phyloP scores from a whole-genome alignment of 2,329 filamentous ascomycete species.

The Dryadomyces quercus-mongolicae region DNA sequence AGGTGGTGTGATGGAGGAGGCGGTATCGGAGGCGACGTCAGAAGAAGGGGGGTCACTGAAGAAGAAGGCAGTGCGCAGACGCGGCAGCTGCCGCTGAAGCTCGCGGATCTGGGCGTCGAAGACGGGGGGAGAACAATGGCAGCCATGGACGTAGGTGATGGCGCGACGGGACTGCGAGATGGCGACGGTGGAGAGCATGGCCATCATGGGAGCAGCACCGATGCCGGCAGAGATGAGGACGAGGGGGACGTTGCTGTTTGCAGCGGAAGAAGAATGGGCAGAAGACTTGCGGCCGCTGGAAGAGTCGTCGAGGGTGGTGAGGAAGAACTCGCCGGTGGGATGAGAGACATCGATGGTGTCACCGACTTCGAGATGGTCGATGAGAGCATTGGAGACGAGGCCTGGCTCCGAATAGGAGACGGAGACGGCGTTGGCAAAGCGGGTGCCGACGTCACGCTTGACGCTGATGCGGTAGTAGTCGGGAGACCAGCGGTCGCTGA shows the following conservation, averaged over 20 bases:
- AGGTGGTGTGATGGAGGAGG: not conserved
- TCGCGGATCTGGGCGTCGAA: conserved; percentile 40
- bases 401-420: conserved; percentile 42
- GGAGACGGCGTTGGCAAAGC: conserved; percentile 27
- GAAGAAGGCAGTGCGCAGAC: conserved; percentile 33
- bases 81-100: conserved; percentile 23
- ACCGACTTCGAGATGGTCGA: conserved; percentile 48
- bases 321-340: conserved; percentile 50
- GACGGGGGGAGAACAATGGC: conserved; percentile 34
- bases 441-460: conserved; percentile 50
- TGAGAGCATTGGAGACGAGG: conserved; percentile 57
- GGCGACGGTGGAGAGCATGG: conserved; percentile 45
- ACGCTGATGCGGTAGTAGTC: conserved; percentile 55
- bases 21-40: not conserved
- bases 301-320: conserved; percentile 32
- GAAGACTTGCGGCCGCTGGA: conserved; percentile 12
- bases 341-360: conserved; percentile 54
- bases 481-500: conserved; percentile 50
- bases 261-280: conserved; percentile 3
- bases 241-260: conserved; percentile 30
- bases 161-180: conserved; percentile 31
- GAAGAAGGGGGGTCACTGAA: conserved; percentile 27
- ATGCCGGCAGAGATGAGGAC: conserved; percentile 52
- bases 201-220: conserved; percentile 46
- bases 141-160: conserved; percentile 48